Base-by-base conservation (phyloP, 2,329 filamentous ascomycete genomes). In the Dothideomycetes sp. region DNA sequence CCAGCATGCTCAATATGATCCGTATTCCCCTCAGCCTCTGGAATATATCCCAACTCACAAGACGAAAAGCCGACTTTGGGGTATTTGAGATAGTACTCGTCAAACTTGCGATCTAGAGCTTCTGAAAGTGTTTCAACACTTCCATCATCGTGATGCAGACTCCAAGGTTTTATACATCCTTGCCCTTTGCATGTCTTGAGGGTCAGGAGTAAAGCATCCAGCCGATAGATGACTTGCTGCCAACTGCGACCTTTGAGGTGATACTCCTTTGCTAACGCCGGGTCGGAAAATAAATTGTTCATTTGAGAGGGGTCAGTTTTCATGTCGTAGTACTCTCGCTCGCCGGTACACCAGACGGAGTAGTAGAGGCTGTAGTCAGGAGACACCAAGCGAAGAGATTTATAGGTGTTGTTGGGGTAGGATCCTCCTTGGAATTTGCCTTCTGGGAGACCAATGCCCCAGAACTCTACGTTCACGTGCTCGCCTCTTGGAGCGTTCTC, bases 261-360 rank as follows among this genome's bases (percentile, higher is more conserved):
- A 10, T 25, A 42, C 10, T 19, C n/a, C 4, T 27, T 20, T 2
- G 40, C 33, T 1, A 25, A 5, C 15, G 22, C 7, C 12, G 29
- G 11, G 15, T 33, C 40, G 12, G 39, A 11, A 11, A 38, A 33
- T 17, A 25, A 35, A 23, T 51, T 51, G 30, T 44, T 17, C 43
- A 50, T 46, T 24, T 51, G 49, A 5, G 13, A 19, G 2, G 42
- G 31, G 24, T 49, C 48, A 6, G 20, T 11, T 10, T 30, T 33
- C 17, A 54, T 24, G 23, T 82, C 69, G 53, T 82, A 84, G 2
- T 81, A 66, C 53, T 84, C 78, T 42, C 75, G 72, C 51, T 82
- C 78, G 38, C 76, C 76, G 11, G 62, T 80, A 52, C 80, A 84
- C 78, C 79, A 84, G 0, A 82, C 76, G 0, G 76, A 70, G 50